Evolutionary conservation across 2,329 filamentous ascomycete genomes (phyloP), one percentile per base, ranked within the genome.

Genomic region (Claviceps capensis): DNA sequence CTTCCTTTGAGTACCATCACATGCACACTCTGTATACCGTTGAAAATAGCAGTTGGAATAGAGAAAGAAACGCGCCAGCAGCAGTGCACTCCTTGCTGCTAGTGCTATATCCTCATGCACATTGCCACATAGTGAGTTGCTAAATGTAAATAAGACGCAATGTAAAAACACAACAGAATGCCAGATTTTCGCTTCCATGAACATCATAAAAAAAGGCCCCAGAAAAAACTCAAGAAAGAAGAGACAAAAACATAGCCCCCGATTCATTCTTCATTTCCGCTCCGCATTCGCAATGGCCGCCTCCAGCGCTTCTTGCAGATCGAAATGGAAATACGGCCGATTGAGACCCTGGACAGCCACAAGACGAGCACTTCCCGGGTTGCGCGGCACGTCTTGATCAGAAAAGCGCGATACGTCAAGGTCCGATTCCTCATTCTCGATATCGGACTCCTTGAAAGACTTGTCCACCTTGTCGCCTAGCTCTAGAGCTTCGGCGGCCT

Each of bases 381-480:
- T 60, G 22, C 56, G 59, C 1, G 58, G 59, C 14, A 61, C 60
- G 8, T 61, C 63, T 53, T 61, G 63, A 36, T 65, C 63, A 0
- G 60, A 62, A 11, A 47, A 43, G 48, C 49, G 55, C 42, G 54
- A 63, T 37, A 43, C 52, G 17, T 59, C 59, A 42, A 43, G 52
- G 19, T 59, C 59, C 42, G 53, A 53, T 11, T 57, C 58, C 13
- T 60, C 51, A 23, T 60, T 60, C 56, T 67, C 66, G 14, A 63
- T 58, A 13, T 67, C 65, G 38, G 62, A 54, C 14, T 52, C 53
- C 16, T 58, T 53, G 16, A 57, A 3, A 17, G 58, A 53, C 9
- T 52, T 55, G 36, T 55, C 56, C 41, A 54, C 69, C 52, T 77
- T 71, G 59, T 90, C 85, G 0, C 85, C 85, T 2, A 74, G 72